Evolutionary conservation across 768 basidiomycete genomes (phyloP).

Genomic region (Lentinula sp.): DNA sequence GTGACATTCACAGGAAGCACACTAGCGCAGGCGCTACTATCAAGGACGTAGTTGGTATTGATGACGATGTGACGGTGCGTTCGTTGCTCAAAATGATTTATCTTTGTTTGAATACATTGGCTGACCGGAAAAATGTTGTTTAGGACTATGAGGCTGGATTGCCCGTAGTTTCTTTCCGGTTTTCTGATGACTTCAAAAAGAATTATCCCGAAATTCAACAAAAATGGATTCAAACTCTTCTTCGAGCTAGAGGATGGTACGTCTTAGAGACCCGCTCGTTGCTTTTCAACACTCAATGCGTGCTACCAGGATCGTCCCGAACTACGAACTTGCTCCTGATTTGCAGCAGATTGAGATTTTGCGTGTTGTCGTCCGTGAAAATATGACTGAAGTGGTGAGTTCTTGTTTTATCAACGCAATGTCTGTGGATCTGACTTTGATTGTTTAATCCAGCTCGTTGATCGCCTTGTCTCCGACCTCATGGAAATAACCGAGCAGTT

Average conservation of each 20-base stretch:
- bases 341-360: constrained; percentile 52
- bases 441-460: constrained; percentile 53
- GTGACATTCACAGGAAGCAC: constrained; percentile 48
- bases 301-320: constrained; percentile 40
- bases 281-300: background rate
- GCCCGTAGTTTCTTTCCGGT: constrained; percentile 63
- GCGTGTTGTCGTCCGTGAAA: constrained; percentile 61
- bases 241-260: constrained; percentile 51
- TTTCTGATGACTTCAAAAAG: constrained; percentile 51
- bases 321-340: constrained; percentile 48
- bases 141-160: constrained; percentile 51
- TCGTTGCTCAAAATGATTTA: background rate
- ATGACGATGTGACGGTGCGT: constrained; percentile 56
- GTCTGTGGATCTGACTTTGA: constrained; percentile 38
- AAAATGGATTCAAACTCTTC: constrained; percentile 49
- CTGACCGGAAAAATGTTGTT: constrained; percentile 12
- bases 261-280: constrained; percentile 18
- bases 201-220: constrained; percentile 55
- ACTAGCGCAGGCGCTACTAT: constrained; percentile 17
- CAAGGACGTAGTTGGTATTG: constrained; percentile 27
- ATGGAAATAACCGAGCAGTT: constrained; percentile 20
- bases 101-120: constrained; percentile 7
- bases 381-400: constrained; percentile 42
- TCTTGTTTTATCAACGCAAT: constrained; percentile 22
- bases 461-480: constrained; percentile 63